Evolutionary conservation across 2,329 filamentous ascomycete genomes (phyloP).

Genomic region (Chalaropsis thielavioides): DNA sequence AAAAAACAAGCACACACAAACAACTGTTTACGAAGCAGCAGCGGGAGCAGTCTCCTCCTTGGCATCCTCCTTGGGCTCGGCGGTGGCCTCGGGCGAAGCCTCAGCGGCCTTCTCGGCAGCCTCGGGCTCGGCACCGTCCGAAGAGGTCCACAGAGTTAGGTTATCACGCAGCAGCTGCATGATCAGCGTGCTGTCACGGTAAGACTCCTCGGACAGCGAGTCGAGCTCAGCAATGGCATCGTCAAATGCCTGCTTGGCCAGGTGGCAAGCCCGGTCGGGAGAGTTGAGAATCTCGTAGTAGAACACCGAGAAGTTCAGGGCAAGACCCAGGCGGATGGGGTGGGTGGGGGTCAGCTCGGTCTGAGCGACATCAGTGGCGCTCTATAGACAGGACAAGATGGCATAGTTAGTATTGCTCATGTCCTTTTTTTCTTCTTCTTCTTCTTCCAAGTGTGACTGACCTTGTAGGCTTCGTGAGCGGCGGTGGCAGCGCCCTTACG

Average conservation of each 20-base stretch:
- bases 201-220: conserved; percentile 94
- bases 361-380: conserved; percentile 95
- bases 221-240: conserved; percentile 97
- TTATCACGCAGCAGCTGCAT: conserved; percentile 98
- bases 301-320: conserved; percentile 98
- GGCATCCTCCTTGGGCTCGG: conserved; percentile 46
- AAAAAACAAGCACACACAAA: conserved; percentile 10
- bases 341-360: conserved; percentile 94
- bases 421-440: background rate
- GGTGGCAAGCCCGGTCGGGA: conserved; percentile 92
- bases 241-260: conserved; percentile 98
- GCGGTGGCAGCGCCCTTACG: conserved; percentile 89
- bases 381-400: conserved; percentile 26
- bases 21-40: conserved; percentile 21
- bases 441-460: too few species aligned
- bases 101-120: conserved; percentile 36
- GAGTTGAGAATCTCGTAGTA: conserved; percentile 99
- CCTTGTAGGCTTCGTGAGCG: conserved; percentile 97
- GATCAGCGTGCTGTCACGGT: conserved; percentile 97
- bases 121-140: conserved; percentile 97
- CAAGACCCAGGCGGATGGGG: conserved; percentile 93
- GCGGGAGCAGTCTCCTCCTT: conserved; percentile 30
- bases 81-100: conserved; percentile 40
- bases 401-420: conserved; percentile 8
- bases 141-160: conserved; percentile 97